Evolutionary conservation across 352 stramenopile genomes (phyloP), one percentile per base, ranked within the genome.

Genomic region (Globisporangium nodosum): DNA sequence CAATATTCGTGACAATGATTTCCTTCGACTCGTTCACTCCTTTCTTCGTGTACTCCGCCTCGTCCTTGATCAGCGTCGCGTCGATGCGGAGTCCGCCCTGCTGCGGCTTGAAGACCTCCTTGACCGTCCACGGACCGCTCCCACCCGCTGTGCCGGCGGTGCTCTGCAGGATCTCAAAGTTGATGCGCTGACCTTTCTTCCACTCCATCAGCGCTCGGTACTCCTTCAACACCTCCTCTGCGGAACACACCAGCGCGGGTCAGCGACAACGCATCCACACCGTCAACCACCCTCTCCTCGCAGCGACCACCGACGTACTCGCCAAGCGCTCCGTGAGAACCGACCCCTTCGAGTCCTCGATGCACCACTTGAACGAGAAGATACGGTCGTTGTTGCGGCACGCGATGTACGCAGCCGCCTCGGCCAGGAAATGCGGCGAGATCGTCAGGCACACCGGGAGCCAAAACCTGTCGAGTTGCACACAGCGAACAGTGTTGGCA

Each of bases 351-450:
- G 71, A 35, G 40, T 71, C 70, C 46, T 79, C 66, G 37, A 63
- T 73, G 46, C 83, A 93, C 83, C 83, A 93, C 33, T 81, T 82
- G 48, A 91, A 91, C 54, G 76, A 85, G 52, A 90, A 93, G n/a
- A 87, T 74, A 42, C 83, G 78, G 50, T 83, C 76, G 39, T 81
- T 76, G 64, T 91, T 84, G 52, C 80, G 78, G 21, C 73, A 89
- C 31, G 77, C 73, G 52, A 93, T 91, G 57, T 86, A 93, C 37
- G 73, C 78, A 52, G 83, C 78, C n/a, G 79, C 78, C 53, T 93
- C 83, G 0, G 81, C 83, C 27, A 93, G 65, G 52, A 88, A 73
- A 16, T 73, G 62, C 8, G 83, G 73, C 15, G 72, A 71, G 11
- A 73, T 74, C 45, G 73, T 69, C 52, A 88, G 60, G 49, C 81